Conservation (phyloP, 495 filamentous ascomycete species). For the Podospora bellae-mahoneyi region DNA sequence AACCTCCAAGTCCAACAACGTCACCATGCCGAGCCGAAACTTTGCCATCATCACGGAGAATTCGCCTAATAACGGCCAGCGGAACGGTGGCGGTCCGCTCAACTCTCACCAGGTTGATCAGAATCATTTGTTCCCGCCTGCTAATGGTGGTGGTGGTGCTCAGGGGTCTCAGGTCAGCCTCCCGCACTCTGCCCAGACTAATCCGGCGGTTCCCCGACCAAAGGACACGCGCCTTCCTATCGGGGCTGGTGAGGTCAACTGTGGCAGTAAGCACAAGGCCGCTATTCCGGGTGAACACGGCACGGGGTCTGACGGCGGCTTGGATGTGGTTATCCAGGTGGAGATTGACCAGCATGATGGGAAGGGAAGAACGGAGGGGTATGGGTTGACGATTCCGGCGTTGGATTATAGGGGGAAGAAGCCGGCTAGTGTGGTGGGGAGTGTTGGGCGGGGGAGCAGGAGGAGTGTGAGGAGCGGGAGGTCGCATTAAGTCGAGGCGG, state of each 20-base stretch:
- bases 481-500: background rate
- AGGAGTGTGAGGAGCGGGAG: background rate
- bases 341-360: slow-evolving; percentile 67
- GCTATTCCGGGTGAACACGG: slow-evolving; percentile 51
- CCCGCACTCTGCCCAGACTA: slow-evolving; percentile 9
- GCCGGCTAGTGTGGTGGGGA: slow-evolving; percentile 14
- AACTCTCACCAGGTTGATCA: slow-evolving; percentile 6
- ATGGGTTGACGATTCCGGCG: slow-evolving; percentile 60
- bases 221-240: slow-evolving; percentile 66
- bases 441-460: slow-evolving; percentile 9
- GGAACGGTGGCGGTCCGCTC: slow-evolving; percentile 15
- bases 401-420: slow-evolving; percentile 35
- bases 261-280: slow-evolving; percentile 63
- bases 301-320: slow-evolving; percentile 54
- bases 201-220: slow-evolving; percentile 16
- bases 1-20: slow-evolving; percentile 65
- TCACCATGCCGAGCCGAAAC: slow-evolving; percentile 89
- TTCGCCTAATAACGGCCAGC: slow-evolving; percentile 41
- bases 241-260: slow-evolving; percentile 59
- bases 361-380: slow-evolving; percentile 60
- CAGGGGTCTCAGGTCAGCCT: slow-evolving; percentile 13
- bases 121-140: slow-evolving; percentile 3
- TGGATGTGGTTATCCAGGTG: slow-evolving; percentile 66
- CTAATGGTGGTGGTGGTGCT: background rate
- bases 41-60: slow-evolving; percentile 80